Conservation (phyloP, 2,329 filamentous ascomycete genomes). For the Calonectria crousiana region DNA sequence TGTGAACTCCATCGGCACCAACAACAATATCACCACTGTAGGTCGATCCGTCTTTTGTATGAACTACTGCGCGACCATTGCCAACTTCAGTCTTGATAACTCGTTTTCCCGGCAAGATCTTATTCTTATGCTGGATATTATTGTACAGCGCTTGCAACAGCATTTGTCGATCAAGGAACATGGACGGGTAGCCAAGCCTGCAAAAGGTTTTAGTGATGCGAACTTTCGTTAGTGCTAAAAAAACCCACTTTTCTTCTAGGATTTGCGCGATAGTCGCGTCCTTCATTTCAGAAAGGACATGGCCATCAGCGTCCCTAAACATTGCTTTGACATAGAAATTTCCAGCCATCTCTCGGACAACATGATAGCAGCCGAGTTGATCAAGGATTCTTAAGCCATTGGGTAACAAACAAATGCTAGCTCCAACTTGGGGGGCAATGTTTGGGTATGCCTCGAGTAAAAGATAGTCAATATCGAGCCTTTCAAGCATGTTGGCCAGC, state of each 20-base stretch:
- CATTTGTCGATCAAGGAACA: not conserved
- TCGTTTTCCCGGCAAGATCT: not conserved
- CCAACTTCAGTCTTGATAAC: not conserved
- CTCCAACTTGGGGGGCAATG: not conserved
- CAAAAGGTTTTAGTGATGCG: not conserved
- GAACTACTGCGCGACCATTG: not conserved
- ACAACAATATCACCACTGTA: not conserved
- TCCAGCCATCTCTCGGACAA: not conserved
- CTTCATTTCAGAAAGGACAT: not conserved
- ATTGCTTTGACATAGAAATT: not conserved
- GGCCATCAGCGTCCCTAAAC: not conserved
- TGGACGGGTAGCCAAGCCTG: not conserved
- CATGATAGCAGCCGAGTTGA: not conserved
- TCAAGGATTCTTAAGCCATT: not conserved
- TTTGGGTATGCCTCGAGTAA: not conserved
- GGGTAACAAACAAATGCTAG: not conserved
- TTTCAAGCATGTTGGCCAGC: not conserved
- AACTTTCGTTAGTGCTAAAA: rapidly evolving
- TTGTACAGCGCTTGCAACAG: not conserved
- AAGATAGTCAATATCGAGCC: not conserved
- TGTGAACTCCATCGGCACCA: not conserved
- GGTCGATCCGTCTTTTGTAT: not conserved
- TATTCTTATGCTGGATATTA: not conserved
- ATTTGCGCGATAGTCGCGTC: not conserved
- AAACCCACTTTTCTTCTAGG: not conserved